Conservation (phyloP, 2,329 filamentous ascomycete species). For the Pestalotiopsis sp. region DNA sequence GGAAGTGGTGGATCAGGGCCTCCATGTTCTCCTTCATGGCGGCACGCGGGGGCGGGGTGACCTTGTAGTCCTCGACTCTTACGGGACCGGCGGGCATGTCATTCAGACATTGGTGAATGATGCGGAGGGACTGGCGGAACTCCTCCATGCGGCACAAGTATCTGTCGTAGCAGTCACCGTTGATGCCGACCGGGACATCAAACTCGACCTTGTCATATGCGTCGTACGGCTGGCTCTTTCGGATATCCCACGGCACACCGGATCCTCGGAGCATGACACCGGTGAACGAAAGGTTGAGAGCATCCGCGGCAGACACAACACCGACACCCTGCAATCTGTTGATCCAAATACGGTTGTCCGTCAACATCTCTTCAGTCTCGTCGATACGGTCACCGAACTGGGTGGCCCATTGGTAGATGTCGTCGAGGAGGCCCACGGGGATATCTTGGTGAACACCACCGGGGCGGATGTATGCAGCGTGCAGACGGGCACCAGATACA, state of each 20-base stretch:
- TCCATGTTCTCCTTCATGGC: conserved; percentile 99
- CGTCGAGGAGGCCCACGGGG: conserved; percentile 89
- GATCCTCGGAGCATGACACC: conserved; percentile 98
- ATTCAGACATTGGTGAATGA: conserved; percentile 98
- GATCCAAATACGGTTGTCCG: conserved; percentile 99
- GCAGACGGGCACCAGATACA: conserved; percentile 95
- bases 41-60: conserved; percentile 89
- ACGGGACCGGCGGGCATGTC: conserved; percentile 96
- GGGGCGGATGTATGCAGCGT: conserved; percentile 94
- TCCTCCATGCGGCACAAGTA: conserved; percentile 99
- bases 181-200: conserved; percentile 92
- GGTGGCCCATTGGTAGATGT: conserved; percentile 99
- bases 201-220: conserved; percentile 98
- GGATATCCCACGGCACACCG: conserved; percentile 93
- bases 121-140: conserved; percentile 96
- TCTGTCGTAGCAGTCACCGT: conserved; percentile 98
- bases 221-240: conserved; percentile 96
- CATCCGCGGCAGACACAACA: conserved; percentile 87
- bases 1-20: conserved; percentile 97
- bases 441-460: conserved; percentile 97
- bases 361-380: conserved; percentile 97
- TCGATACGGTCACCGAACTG: conserved; percentile 98
- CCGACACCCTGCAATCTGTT: conserved; percentile 88
- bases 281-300: conserved; percentile 95
- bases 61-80: conserved; percentile 98